phyloP scores from a whole-genome alignment of 129 eudicot genomes.

The Pittosporum tobira region DNA sequence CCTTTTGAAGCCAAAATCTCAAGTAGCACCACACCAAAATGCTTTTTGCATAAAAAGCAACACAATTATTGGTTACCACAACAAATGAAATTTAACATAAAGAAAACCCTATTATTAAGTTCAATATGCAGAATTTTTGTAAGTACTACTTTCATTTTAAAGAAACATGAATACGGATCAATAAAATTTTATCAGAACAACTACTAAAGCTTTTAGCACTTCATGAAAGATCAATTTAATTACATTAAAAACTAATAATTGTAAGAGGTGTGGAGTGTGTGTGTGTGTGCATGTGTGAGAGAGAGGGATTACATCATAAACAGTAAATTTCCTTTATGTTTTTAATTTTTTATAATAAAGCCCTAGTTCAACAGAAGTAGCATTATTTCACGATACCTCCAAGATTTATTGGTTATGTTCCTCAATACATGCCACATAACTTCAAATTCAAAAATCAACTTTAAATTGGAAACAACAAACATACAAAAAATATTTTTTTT shows the following conservation, averaged over 20 bases:
- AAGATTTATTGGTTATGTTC: background rate
- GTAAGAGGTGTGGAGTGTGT: too few species aligned
- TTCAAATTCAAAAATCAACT: background rate
- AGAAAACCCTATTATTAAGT: background rate
- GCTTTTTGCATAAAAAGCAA: background rate
- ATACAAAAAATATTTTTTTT: too few species aligned
- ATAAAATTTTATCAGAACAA: too few species aligned
- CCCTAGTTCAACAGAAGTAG: background rate
- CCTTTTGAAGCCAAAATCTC: background rate
- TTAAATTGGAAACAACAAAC: background rate
- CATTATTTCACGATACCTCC: background rate
- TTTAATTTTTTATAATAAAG: too few species aligned
- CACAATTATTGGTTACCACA: background rate
- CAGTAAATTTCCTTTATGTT: background rate
- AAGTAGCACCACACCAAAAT: background rate
- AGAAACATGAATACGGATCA: too few species aligned
- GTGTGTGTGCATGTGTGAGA: too few species aligned
- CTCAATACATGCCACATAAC: background rate
- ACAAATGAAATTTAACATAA: background rate
- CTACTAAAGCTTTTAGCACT: too few species aligned
- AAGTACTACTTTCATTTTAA: background rate
- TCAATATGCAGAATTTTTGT: too few species aligned
- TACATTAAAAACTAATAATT: too few species aligned
- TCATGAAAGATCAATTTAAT: too few species aligned
- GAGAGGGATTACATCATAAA: background rate